Conservation (phyloP, 2,329 filamentous ascomycete genomes). For the Penicillium hordei region DNA sequence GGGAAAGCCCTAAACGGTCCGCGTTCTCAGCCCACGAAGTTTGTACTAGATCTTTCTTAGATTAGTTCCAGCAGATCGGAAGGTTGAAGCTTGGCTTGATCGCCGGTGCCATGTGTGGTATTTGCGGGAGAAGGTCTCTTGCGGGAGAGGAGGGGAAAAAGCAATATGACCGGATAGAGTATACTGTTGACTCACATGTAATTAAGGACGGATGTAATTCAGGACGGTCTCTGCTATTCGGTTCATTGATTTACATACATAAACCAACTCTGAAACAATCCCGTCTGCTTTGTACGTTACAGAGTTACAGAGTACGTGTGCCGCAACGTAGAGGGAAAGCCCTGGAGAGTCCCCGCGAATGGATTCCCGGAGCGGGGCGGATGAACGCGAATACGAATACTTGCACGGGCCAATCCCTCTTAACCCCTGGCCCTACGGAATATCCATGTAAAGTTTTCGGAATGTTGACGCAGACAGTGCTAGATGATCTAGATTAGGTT, state of each 20-base stretch:
- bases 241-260: no score
- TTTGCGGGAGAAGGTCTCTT: neutral
- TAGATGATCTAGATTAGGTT: neutral
- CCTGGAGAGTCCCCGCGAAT: conserved; percentile 10
- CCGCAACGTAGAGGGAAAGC: neutral
- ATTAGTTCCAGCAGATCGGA: conserved; percentile 15
- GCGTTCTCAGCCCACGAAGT: conserved; percentile 10
- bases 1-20: conserved; percentile 9
- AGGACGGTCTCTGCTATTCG: neutral
- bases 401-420: conserved; percentile 15
- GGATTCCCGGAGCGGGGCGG: conserved; percentile 21
- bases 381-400: conserved; percentile 24
- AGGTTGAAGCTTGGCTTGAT: conserved; percentile 23
- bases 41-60: neutral
- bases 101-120: neutral
- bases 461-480: neutral
- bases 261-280: no score
- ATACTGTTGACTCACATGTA: neutral
- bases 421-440: neutral
- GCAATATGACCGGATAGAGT: neutral
- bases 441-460: neutral
- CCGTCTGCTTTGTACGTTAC: conserved; percentile 13
- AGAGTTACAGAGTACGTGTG: conserved; percentile 7
- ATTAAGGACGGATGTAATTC: no score
- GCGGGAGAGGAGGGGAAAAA: no score